A percentile compares a stretch with the other conserved stretches of the same genome.
These are phyloP conservation scores for Capronia americana DNA, from an alignment of 2,329 filamentous ascomycete genomes.

Conservation along the genomic window DNA sequence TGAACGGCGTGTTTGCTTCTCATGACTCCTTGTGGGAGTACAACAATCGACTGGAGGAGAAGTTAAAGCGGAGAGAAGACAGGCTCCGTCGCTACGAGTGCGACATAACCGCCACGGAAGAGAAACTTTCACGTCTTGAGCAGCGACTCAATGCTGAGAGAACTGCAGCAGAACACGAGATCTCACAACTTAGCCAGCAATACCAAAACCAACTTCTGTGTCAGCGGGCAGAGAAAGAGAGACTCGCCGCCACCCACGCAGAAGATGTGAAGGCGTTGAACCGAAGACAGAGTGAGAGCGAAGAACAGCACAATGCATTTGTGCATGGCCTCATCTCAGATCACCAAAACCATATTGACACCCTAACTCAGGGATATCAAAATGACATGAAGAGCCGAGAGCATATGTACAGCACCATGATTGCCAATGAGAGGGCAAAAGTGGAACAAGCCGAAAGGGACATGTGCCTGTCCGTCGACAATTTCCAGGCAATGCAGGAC, in stretches of 20 bases:
- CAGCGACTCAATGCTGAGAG: neutral
- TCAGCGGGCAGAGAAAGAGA: neutral
- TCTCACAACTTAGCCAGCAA: neutral
- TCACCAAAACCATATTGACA: neutral
- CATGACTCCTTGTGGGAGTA: neutral
- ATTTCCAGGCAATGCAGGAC: neutral
- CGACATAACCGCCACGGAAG: neutral
- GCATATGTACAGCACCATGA: neutral
- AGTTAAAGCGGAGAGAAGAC: neutral
- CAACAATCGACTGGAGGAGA: neutral
- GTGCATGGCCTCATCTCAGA: neutral
- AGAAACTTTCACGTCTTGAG: neutral
- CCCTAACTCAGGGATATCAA: neutral
- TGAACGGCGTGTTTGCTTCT: slow-evolving; percentile 3
- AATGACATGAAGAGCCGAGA: neutral
- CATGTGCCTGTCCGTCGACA: slow-evolving; percentile 2
- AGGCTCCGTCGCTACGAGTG: neutral
- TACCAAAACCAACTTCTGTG: neutral
- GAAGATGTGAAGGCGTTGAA: neutral
- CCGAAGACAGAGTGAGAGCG: neutral
- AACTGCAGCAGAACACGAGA: neutral
- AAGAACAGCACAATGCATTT: neutral
- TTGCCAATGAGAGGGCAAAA: neutral
- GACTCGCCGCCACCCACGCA: neutral
- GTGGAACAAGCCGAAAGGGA: neutral